Base-by-base conservation (phyloP, 1,284 basidiomycete species). In the Spongiforma sp. region DNA sequence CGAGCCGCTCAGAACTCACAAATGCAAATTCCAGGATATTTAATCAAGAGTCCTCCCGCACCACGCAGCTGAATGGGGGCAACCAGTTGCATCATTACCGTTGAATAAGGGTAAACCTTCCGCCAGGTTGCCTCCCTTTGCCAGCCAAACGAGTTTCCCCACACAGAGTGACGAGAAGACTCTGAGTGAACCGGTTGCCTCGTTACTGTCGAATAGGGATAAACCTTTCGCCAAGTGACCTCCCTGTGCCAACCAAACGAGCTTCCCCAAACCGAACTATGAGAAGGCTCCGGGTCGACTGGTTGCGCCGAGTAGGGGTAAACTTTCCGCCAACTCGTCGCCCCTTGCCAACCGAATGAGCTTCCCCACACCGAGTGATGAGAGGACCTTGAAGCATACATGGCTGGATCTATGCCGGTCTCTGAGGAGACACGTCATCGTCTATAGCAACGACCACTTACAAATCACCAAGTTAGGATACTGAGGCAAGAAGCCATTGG, bases 231-330 rank as follows among this genome's bases (percentile, higher is more conserved):
- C 72, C 72, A 76, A 15, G 75, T 65, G 56, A 12, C 57, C 26
- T 58, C 69, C 14, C 54, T 60, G 32, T 60, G 62, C 67, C 70
- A 74, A 19, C 73, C 73, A 28, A 76, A 74, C 19, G 67, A 76
- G 71, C 75, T 69, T 84, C 82, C 60, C 86, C 85, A 60, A 82
- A 73, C 60, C 14, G 64, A 59, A 24, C 33, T n/a, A n/a, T n/a
- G n/a, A n/a, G n/a, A n/a, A n/a, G n/a, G n/a, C n/a, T n/a, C n/a
- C n/a, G n/a, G n/a, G n/a, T n/a, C n/a, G n/a, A n/a, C n/a, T n/a
- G n/a, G n/a, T n/a, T n/a, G n/a, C n/a, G n/a, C n/a, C n/a, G 71
- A 67, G 57, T 62, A 64, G 5, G 72, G 72, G 57, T 71, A 73
- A 57, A 61, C 57, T 41, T 46, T 58, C 50, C 61, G 43, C 71